These are phyloP conservation scores for Vitis hybrid DNA, from an alignment of 177 flowering plant species.

Conservation along the genomic window DNA sequence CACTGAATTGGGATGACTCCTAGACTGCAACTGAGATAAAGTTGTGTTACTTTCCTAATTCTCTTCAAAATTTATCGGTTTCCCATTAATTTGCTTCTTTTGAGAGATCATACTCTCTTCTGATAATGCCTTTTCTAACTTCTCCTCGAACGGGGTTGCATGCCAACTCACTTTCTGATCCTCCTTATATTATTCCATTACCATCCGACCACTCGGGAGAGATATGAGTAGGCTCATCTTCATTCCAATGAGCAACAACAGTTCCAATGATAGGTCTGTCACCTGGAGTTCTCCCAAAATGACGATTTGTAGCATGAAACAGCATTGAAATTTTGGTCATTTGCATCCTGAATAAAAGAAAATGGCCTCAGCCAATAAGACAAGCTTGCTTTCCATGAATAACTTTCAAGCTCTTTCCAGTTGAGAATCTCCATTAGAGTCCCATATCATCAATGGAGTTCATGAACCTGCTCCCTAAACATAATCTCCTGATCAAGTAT, in stretches of 20 bases:
- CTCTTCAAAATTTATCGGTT: conserved; percentile 46
- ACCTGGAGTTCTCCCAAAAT: conserved; percentile 37
- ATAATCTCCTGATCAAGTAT: conserved; percentile 49
- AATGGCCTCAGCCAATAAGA: conserved; percentile 57
- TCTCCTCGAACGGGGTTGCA: conserved; percentile 96
- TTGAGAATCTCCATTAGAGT: conserved; percentile 34
- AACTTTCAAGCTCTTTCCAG: conserved; percentile 21
- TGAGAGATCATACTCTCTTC: conserved; percentile 61
- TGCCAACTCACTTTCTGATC: conserved; percentile 98
- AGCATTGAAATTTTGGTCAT: conserved; percentile 9
- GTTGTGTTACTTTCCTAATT: conserved; percentile 62
- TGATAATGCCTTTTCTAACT: conserved; percentile 86
- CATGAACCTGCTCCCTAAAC: conserved; percentile 56
- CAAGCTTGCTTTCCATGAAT: conserved; percentile 41
- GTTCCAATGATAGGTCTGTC: conserved; percentile 83
- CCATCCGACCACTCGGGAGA: conserved; percentile 84
- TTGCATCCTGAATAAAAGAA: conserved; percentile 17
- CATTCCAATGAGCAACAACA: conserved; percentile 81
- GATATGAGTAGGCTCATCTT: conserved; percentile 40
- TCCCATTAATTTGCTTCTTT: conserved; percentile 42
- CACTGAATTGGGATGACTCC: conserved; percentile 35
- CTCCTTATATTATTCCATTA: conserved; percentile 96
- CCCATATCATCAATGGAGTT: conserved; percentile 48
- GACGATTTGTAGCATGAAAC: conserved; percentile 19
- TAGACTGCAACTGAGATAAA: conserved; percentile 38